Evolutionary conservation across 73 alveolate genomes (phyloP).

Genomic region (Tetrahymena elliotti): DNA sequence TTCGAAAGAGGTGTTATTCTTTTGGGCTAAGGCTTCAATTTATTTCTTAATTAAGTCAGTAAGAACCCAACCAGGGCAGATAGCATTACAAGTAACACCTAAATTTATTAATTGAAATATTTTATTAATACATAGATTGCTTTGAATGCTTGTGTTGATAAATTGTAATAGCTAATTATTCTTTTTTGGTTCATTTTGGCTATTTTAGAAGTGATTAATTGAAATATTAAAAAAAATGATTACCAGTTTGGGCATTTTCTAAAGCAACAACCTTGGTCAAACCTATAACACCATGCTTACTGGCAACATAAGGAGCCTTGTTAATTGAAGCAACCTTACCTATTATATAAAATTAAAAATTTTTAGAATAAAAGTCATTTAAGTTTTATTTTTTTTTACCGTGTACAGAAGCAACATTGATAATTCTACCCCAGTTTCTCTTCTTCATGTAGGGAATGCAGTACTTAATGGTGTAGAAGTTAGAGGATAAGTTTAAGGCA

Average conservation of each 20-base stretch:
- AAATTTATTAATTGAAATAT: not conserved
- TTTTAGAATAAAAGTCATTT: not conserved
- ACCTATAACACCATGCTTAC: constrained; percentile 47
- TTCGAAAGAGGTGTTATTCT: constrained; percentile 17
- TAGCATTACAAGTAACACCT: constrained; percentile 37
- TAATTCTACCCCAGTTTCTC: constrained; percentile 40
- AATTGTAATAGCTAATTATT: not conserved
- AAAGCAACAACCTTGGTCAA: constrained; percentile 43
- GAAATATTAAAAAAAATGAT: not conserved
- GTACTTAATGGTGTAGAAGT: constrained; percentile 29
- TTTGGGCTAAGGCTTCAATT: constrained; percentile 17
- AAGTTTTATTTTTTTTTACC: not conserved
- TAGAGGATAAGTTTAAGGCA: constrained; percentile 31
- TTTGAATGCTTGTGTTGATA: not conserved
- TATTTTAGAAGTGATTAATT: too few relatives aligned
- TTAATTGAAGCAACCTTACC: constrained; percentile 41
- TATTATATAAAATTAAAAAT: not conserved
- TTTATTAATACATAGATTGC: not conserved
- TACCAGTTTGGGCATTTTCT: constrained; percentile 32
- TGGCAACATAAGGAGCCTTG: constrained; percentile 44
- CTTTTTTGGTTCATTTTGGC: not conserved
- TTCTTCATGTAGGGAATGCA: constrained; percentile 21
- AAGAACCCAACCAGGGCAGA: constrained; percentile 51
- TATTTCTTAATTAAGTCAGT: constrained; percentile 25
- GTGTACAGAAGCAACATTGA: constrained; percentile 40